Evolutionary conservation across 1,139 yeast species (phyloP).

Genomic region (Arxiozyma telluris): DNA sequence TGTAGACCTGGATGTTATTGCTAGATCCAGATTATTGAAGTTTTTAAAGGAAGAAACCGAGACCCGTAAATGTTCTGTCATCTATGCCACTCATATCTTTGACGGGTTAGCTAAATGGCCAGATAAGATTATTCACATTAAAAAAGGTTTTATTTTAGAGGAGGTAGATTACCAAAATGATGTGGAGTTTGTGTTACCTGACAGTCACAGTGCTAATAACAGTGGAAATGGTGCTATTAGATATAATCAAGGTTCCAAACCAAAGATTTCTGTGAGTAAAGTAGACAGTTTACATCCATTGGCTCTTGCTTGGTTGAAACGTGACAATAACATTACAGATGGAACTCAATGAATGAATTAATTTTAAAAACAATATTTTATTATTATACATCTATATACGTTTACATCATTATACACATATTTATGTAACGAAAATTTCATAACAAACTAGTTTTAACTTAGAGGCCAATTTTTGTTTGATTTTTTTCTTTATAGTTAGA

Average conservation of each 20-base stretch:
- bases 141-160: slow-evolving; percentile 47
- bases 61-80: slow-evolving; percentile 55
- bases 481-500: not conserved
- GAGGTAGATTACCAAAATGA: slow-evolving; percentile 29
- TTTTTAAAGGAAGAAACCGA: slow-evolving; percentile 67
- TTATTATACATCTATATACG: not conserved
- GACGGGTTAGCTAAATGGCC: slow-evolving; percentile 93
- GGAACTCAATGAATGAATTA: not conserved
- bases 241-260: slow-evolving; percentile 7
- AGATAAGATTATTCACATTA: slow-evolving; percentile 70
- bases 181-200: slow-evolving; percentile 27
- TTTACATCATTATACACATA: not conserved
- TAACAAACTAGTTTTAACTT: not conserved
- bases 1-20: slow-evolving; percentile 89
- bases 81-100: slow-evolving; percentile 94
- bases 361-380: no score
- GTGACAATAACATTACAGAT: slow-evolving; percentile 33
- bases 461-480: not conserved
- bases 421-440: not conserved
- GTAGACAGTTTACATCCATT: slow-evolving; percentile 59
- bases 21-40: slow-evolving; percentile 60
- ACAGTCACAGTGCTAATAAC: slow-evolving; percentile 5
- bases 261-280: slow-evolving; percentile 33
- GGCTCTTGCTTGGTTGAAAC: slow-evolving; percentile 54
- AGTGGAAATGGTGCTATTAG: slow-evolving; percentile 13